Base-by-base conservation (phyloP, 805 yeast species). In the Starmerella apis region DNA sequence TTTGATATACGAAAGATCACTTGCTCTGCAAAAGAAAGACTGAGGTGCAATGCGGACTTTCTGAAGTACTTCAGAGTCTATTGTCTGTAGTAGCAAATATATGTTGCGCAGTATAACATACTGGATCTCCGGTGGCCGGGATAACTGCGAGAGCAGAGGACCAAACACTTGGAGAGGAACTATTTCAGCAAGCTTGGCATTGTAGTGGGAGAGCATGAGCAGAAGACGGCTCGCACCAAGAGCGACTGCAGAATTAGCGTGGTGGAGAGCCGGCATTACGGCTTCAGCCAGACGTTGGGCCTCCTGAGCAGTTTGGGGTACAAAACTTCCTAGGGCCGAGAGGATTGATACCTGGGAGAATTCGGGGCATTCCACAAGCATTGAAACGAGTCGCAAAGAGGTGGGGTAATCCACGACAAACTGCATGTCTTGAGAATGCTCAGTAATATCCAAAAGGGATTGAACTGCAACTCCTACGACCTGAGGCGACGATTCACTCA, bases 1-100 rank as follows among this genome's bases (percentile, higher is more conserved):
- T 63, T 87, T 86, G 61, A 90, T 79, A 63, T 85, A 90, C 20
- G 84, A 78, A 1, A 94, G 92, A 63, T 88, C 96, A 63, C 83
- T 82, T 59, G 77, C 84, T 52, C 79, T 79, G 66, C 92, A 81
- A 65, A 86, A 87, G 62, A 88, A 86, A 67, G 79, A 76, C 48
- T 55, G 59, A 9, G 51, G 54, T 7, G 52, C 43, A 16, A 55
- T 43, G n/a, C 46, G 24, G 3, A 51, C 24, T 24, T 19, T 16
- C 11, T 31, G 16, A 11, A 48, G 45, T 7, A 30, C 19, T 19
- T 46, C 48, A 4, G 46, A 78, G 49, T 86, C 70, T 2, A 50
- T 5, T 2, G 53, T 16, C 31, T 56, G 59, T 14, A 57, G 38
- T 24, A 88, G 71, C 32, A 88, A 66, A 28, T 87, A 65, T 23